A percentile compares a stretch with the other conserved stretches of the same genome.
These are phyloP conservation scores for Xylaria sp. DNA, from an alignment of 2,329 filamentous ascomycete genomes.

Conservation along the genomic window DNA sequence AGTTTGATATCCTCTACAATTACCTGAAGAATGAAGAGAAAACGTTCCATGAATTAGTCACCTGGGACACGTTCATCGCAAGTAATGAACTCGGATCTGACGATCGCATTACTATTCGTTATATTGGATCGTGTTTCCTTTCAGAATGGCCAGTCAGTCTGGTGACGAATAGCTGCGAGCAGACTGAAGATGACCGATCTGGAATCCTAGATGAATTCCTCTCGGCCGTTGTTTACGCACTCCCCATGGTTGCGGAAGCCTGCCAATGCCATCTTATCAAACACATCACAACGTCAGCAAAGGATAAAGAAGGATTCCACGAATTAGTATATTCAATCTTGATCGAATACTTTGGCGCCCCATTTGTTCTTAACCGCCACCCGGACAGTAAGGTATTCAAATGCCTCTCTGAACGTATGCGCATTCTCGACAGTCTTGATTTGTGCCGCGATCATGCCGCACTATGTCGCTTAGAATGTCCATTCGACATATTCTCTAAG, in stretches of 20 bases:
- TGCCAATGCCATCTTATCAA: conserved; percentile 13
- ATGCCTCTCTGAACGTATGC: background rate
- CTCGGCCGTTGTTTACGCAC: background rate
- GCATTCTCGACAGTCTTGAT: background rate
- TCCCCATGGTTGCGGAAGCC: conserved; percentile 6
- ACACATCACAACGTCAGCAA: background rate
- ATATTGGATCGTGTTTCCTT: conserved; percentile 10
- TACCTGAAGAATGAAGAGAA: conserved; percentile 13
- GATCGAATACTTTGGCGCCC: conserved; percentile 25
- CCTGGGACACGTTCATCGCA: conserved; percentile 8
- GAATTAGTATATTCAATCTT: conserved; percentile 16
- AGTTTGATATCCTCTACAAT: conserved; percentile 1
- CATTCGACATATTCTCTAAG: background rate
- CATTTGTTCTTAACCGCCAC: conserved; percentile 22
- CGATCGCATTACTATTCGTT: conserved; percentile 18
- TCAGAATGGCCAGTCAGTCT: background rate
- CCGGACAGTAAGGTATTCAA: background rate
- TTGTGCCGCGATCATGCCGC: background rate
- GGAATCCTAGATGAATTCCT: conserved; percentile 23
- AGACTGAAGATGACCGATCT: conserved; percentile 9
- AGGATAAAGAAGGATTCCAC: conserved; percentile 5
- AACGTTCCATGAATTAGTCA: background rate
- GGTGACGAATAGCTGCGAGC: background rate
- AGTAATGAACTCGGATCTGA: background rate
- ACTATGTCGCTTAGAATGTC: background rate